These are phyloP conservation scores for Jaenimonas drosophilae DNA, from an alignment of 208 protist species.

Conservation along the genomic window DNA sequence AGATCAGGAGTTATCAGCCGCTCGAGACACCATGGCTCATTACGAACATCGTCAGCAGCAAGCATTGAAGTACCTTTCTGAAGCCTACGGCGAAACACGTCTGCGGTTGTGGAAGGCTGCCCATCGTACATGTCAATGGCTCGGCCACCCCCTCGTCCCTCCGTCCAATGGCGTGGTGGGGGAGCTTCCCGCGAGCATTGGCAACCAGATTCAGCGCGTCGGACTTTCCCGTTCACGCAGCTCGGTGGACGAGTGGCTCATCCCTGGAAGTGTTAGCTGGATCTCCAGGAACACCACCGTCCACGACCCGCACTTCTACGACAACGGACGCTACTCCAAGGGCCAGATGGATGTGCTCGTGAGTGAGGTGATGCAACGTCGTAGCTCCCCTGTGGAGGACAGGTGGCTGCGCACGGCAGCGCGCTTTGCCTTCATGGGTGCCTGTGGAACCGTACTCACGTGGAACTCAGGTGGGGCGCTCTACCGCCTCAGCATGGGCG, in stretches of 20 bases:
- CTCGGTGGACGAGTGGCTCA: constrained; percentile 15
- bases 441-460: constrained; percentile 44
- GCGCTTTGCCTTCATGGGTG: constrained; percentile 42
- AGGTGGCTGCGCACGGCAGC: constrained; percentile 51
- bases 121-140: no score
- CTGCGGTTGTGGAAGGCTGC: no score
- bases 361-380: constrained; percentile 27
- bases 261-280: constrained; percentile 22
- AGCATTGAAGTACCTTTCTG: constrained; percentile 3
- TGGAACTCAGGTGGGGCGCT: constrained; percentile 58
- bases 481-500: constrained; percentile 52
- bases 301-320: constrained; percentile 8
- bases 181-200: neutral
- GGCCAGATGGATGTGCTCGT: constrained; percentile 56
- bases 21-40: no score
- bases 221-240: neutral
- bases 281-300: constrained; percentile 15
- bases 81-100: neutral
- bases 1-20: constrained; percentile 6
- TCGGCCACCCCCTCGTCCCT: no score
- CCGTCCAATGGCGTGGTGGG: no score
- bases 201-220: neutral
- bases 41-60: constrained; percentile 6
- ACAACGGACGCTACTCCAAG: constrained; percentile 25
- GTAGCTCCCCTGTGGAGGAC: constrained; percentile 35